phyloP scores from a whole-genome alignment of 805 yeast species.

The Candida maris region DNA sequence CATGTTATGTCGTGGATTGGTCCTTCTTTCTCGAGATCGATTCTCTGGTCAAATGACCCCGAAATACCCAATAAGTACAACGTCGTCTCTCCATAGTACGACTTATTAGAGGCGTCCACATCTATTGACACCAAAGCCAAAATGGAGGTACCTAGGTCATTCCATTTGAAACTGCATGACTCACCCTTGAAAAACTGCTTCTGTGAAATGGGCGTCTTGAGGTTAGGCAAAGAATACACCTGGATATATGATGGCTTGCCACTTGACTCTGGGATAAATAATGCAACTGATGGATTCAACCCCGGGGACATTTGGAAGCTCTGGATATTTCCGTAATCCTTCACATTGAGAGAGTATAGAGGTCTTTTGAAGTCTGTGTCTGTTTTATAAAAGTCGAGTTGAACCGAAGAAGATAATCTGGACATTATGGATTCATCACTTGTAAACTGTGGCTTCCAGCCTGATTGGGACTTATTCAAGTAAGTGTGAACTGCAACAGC shows the following conservation, averaged over 20 bases:
- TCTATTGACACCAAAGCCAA: constrained; percentile 93
- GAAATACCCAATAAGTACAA: constrained; percentile 87
- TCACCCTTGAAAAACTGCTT: constrained; percentile 96
- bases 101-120: constrained; percentile 88
- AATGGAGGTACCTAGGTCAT: constrained; percentile 87
- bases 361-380: constrained; percentile 46
- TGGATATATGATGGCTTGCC: constrained; percentile 90
- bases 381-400: constrained; percentile 63
- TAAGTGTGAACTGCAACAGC: constrained; percentile 41
- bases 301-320: constrained; percentile 78
- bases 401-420: constrained; percentile 47
- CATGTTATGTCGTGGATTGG: constrained; percentile 97
- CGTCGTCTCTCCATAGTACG: constrained; percentile 95
- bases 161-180: constrained; percentile 89
- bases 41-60: constrained; percentile 86
- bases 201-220: constrained; percentile 72
- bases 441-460: constrained; percentile 92
- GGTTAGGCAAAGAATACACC: constrained; percentile 76
- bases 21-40: constrained; percentile 84
- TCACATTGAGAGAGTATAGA: constrained; percentile 54
- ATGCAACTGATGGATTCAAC: constrained; percentile 82
- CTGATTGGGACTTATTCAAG: constrained; percentile 77
- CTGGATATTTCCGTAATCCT: constrained; percentile 44
- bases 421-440: constrained; percentile 73
- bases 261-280: constrained; percentile 79